phyloP scores from a whole-genome alignment of 148 eudicot genomes.

The Cornus controversa region DNA sequence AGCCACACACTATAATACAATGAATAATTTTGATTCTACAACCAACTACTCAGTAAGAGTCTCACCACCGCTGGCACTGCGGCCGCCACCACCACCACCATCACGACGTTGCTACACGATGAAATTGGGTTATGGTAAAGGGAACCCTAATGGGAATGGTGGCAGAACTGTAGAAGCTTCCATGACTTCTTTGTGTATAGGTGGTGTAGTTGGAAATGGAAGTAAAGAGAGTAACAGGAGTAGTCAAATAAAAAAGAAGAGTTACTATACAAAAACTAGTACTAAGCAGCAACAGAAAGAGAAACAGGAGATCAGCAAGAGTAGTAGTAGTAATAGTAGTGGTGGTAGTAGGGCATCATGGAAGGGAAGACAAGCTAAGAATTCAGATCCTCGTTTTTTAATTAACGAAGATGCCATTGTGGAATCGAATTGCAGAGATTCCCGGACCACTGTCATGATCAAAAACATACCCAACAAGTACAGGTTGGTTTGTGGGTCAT shows the following conservation, averaged over 20 bases:
- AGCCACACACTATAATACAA: neutral
- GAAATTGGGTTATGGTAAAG: no score
- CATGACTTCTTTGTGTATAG: neutral
- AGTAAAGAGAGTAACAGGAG: neutral
- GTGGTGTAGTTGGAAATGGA: neutral
- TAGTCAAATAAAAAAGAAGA: constrained; percentile 13
- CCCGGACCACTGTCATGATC: constrained; percentile 91
- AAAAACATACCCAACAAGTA: constrained; percentile 97
- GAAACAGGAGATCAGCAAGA: no score
- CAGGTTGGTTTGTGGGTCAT: constrained; percentile 64
- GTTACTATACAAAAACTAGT: neutral
- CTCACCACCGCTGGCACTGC: neutral
- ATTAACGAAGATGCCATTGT: constrained; percentile 66
- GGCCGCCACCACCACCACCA: neutral
- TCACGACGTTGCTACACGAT: neutral
- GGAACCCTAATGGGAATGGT: neutral
- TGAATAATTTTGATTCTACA: neutral
- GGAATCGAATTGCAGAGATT: constrained; percentile 49
- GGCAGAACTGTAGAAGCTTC: neutral
- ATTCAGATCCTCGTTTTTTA: constrained; percentile 66
- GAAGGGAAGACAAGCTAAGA: constrained; percentile 42
- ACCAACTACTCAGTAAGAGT: neutral
- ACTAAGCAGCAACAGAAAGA: neutral
- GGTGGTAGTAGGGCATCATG: constrained; percentile 19
- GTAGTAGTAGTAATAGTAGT: neutral